phyloP scores from a whole-genome alignment of 345 rosid species.

The Erucastrum elatum region DNA sequence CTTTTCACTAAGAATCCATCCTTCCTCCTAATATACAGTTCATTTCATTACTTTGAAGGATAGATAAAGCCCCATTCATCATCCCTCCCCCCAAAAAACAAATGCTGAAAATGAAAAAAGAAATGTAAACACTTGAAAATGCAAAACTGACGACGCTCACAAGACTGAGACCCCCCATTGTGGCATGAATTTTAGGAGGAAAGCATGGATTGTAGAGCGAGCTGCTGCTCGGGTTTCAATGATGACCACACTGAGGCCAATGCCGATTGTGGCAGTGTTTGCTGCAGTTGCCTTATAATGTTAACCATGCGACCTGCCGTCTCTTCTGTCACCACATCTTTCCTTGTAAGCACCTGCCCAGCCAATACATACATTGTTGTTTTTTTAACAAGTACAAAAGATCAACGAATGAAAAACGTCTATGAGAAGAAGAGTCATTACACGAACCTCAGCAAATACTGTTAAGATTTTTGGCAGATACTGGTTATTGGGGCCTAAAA shows the following conservation, averaged over 20 bases:
- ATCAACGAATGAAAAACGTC: not conserved
- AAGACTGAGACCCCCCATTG: constrained; percentile 1
- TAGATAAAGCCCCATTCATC: constrained; percentile 26
- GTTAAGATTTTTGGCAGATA: constrained; percentile 81
- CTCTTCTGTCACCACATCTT: constrained; percentile 86
- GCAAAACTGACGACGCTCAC: constrained; percentile 42
- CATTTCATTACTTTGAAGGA: constrained; percentile 28
- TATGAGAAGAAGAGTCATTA: not conserved
- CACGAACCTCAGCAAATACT: constrained; percentile 91
- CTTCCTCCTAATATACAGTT: constrained; percentile 32
- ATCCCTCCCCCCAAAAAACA: constrained; percentile 21
- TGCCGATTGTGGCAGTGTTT: constrained; percentile 85
- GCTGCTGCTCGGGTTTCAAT: constrained; percentile 93
- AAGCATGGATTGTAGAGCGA: constrained; percentile 89
- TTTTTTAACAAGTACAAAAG: not conserved
- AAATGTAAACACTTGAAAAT: constrained; percentile 22
- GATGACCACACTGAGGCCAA: constrained; percentile 89
- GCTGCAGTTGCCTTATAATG: constrained; percentile 88
- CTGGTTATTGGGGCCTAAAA: constrained; percentile 88
- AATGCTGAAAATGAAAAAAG: constrained; percentile 10
- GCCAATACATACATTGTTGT: not conserved
- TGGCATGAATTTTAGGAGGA: constrained; percentile 47
- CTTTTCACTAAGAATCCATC: constrained; percentile 15
- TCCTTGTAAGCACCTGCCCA: constrained; percentile 79
- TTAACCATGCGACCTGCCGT: constrained; percentile 76